Conservation (phyloP, 257 asterid genomes). For the Marsdenia floribunda region DNA sequence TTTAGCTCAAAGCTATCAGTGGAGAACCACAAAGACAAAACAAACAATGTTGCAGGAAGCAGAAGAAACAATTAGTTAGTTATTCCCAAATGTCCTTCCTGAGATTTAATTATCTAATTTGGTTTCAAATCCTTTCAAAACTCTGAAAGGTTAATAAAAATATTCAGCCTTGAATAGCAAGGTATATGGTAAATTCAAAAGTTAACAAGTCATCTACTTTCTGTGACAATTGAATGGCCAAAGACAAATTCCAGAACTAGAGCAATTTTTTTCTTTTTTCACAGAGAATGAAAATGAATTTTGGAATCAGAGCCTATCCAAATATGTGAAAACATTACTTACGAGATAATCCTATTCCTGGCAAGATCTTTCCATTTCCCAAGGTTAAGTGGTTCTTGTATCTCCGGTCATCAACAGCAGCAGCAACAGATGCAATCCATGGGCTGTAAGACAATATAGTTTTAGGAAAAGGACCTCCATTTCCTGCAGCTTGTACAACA, state of each 20-base stretch:
- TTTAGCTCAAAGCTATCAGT: not conserved
- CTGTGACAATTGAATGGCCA: not conserved
- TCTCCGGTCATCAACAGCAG: conserved; percentile 96
- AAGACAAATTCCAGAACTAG: not conserved
- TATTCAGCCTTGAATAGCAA: not conserved
- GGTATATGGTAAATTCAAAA: not conserved
- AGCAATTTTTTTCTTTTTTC: not conserved
- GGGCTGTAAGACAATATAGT: conserved; percentile 97
- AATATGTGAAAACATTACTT: conserved; percentile 29
- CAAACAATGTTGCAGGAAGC: not conserved
- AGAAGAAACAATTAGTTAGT: not conserved
- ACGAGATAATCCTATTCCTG: conserved; percentile 95
- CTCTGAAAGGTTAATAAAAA: not conserved
- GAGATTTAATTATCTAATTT: not conserved
- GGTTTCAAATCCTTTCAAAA: not conserved
- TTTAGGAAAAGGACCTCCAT: conserved; percentile 96
- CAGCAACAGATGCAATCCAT: conserved; percentile 95
- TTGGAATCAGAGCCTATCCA: not conserved
- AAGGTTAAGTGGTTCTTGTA: conserved; percentile 85
- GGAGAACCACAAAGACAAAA: not conserved
- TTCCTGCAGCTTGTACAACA: conserved; percentile 97
- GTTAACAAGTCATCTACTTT: not conserved
- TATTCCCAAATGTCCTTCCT: not conserved
- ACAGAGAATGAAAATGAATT: not conserved
- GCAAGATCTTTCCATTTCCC: conserved; percentile 82